A percentile compares a stretch with the other conserved stretches of the same genome.
These are phyloP conservation scores for Magnusiomyces clavatus DNA, from an alignment of 1,139 yeast genomes.

Conservation along the genomic window DNA sequence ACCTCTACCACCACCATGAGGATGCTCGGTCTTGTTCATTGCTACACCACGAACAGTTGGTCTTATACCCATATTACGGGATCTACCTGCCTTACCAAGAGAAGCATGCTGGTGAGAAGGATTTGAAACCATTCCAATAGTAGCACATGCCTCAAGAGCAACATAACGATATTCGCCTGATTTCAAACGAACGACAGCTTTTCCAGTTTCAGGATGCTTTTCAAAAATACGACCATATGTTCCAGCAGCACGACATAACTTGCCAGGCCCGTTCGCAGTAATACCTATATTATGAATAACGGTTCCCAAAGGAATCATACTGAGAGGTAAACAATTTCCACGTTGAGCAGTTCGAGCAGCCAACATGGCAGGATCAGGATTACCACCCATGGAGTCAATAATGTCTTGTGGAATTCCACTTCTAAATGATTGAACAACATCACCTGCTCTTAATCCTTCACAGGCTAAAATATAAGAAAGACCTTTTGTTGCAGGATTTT, in stretches of 20 bases:
- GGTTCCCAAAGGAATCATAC: conserved; percentile 90
- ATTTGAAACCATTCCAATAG: conserved; percentile 92
- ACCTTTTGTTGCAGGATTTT: conserved; percentile 54
- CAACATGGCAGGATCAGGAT: conserved; percentile 81
- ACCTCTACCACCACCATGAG: conserved; percentile 99
- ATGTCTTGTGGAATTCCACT: conserved; percentile 77
- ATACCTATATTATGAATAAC: conserved; percentile 84
- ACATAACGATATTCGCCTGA: conserved; percentile 94
- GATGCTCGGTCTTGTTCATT: conserved; percentile 96
- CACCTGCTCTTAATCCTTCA: conserved; percentile 90
- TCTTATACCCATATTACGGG: conserved; percentile 86
- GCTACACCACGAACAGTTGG: conserved; percentile 98
- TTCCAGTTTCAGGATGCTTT: conserved; percentile 61
- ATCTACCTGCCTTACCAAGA: conserved; percentile 96
- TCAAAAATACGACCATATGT: conserved; percentile 84
- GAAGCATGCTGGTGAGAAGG: conserved; percentile 84
- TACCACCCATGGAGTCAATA: conserved; percentile 74
- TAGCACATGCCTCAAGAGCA: conserved; percentile 80
- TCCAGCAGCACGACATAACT: conserved; percentile 91
- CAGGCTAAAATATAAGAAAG: conserved; percentile 81
- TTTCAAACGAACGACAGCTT: conserved; percentile 74
- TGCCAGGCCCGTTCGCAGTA: conserved; percentile 72
- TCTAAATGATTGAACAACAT: conserved; percentile 81
- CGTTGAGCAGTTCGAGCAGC: conserved; percentile 82
- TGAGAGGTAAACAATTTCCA: conserved; percentile 90